These are phyloP conservation scores for Talaromyces ruber DNA, from an alignment of 495 filamentous ascomycete genomes.

Conservation along the genomic window DNA sequence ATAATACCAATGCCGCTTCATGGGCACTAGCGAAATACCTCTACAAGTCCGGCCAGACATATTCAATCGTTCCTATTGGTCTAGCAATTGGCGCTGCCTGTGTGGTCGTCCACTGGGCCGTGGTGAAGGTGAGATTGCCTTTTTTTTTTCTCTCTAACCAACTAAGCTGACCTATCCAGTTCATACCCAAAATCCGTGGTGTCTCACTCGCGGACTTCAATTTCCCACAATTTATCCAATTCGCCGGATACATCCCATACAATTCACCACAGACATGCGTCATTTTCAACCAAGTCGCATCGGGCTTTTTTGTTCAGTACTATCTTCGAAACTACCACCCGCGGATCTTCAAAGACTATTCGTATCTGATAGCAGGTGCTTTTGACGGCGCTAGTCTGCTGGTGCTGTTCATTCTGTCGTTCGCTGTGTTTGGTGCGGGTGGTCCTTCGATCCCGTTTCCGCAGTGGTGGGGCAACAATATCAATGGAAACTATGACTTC, in stretches of 20 bases:
- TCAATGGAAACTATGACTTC: constrained; percentile 20
- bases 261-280: constrained; percentile 33
- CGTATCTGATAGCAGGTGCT: constrained; percentile 46
- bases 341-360: constrained; percentile 47
- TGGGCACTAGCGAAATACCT: constrained; percentile 37
- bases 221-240: constrained; percentile 32
- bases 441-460: constrained; percentile 22
- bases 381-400: constrained; percentile 45
- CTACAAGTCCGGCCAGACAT: constrained; percentile 20
- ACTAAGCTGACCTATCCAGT: constrained; percentile 10
- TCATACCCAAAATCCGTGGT: constrained; percentile 21
- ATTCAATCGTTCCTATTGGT: constrained; percentile 39
- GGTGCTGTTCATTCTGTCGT: constrained; percentile 48
- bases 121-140: constrained; percentile 23
- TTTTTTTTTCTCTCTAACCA: background rate
- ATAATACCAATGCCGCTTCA: constrained; percentile 30
- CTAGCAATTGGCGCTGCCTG: constrained; percentile 30
- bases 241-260: constrained; percentile 37
- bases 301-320: constrained; percentile 41
- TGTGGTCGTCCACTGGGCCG: constrained; percentile 29
- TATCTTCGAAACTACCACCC: constrained; percentile 44
- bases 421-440: constrained; percentile 47
- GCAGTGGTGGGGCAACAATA: constrained; percentile 45
- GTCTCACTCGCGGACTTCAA: constrained; percentile 27
- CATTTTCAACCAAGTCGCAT: constrained; percentile 23